Evolutionary conservation across 495 filamentous ascomycete species (phyloP).

Genomic region (Penicillium paradoxum): DNA sequence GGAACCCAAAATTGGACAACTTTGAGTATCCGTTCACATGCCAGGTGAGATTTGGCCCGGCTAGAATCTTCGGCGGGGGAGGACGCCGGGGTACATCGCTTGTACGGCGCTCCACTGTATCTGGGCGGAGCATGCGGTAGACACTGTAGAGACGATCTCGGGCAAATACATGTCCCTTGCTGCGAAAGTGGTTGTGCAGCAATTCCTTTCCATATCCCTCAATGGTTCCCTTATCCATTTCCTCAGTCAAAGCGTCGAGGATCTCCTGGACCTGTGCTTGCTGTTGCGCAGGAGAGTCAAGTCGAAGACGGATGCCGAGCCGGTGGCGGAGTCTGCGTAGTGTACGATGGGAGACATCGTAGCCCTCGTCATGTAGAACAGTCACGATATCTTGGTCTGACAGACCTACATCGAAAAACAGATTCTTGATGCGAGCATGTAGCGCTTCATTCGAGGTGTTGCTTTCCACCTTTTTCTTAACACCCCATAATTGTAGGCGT

Average conservation of each 20-base stretch:
- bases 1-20: constrained; percentile 16
- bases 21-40: constrained; percentile 19
- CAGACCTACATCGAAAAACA: constrained; percentile 4
- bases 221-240: constrained; percentile 9
- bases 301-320: constrained; percentile 5
- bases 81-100: constrained; percentile 12
- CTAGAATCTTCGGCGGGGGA: constrained; percentile 12
- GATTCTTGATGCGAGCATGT: constrained; percentile 1
- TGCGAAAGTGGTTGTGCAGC: constrained; percentile 12
- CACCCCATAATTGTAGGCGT: constrained; percentile 5
- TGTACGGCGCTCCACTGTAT: constrained; percentile 5
- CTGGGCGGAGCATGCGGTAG: constrained; percentile 11
- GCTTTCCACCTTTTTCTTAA: constrained; percentile 1
- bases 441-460: constrained; percentile 1
- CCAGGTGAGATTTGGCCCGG: constrained; percentile 22
- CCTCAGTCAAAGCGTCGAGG: background rate
- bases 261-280: constrained; percentile 7
- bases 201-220: constrained; percentile 15
- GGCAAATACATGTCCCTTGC: constrained; percentile 9
- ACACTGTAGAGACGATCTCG: constrained; percentile 14
- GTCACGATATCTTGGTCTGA: constrained; percentile 1
- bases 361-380: constrained; percentile 6
- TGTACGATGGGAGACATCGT: constrained; percentile 2
- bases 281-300: constrained; percentile 3
- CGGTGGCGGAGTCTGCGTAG: constrained; percentile 2